These are phyloP conservation scores for Hemerocallis citrina DNA, from an alignment of 106 monocot genomes.

Conservation along the genomic window DNA sequence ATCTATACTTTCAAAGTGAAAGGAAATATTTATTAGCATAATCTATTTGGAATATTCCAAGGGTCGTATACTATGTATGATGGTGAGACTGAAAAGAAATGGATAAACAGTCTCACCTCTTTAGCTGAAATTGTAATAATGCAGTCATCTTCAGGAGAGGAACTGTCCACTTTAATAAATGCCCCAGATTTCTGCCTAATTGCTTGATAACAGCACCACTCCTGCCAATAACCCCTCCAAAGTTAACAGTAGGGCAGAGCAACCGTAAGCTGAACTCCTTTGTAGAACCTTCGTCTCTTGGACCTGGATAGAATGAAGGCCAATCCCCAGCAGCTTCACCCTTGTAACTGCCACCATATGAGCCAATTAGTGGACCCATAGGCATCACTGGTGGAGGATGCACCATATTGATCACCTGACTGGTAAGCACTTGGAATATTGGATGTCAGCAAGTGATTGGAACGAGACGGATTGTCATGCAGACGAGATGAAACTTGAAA, in stretches of 20 bases:
- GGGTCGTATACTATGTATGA: background rate
- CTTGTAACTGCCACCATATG: constrained; percentile 75
- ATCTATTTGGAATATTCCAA: too few relatives aligned
- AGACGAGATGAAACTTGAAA: constrained; percentile 67
- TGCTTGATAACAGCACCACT: constrained; percentile 69
- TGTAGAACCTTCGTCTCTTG: constrained; percentile 64
- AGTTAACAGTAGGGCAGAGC: constrained; percentile 57
- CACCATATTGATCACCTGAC: constrained; percentile 30
- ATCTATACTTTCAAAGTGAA: too few relatives aligned
- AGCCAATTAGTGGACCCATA: constrained; percentile 37
- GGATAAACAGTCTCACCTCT: constrained; percentile 28
- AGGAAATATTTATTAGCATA: too few relatives aligned
- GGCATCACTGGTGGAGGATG: constrained; percentile 41
- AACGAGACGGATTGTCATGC: constrained; percentile 89
- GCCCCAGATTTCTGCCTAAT: constrained; percentile 78
- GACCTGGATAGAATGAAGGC: constrained; percentile 47
- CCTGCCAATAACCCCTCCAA: constrained; percentile 95
- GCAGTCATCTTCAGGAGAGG: constrained; percentile 56
- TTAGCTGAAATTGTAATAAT: constrained; percentile 63
- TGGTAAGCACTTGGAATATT: constrained; percentile 23
- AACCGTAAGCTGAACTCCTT: constrained; percentile 77
- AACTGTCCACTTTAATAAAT: constrained; percentile 61
- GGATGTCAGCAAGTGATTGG: constrained; percentile 63
- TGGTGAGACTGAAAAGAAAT: background rate
- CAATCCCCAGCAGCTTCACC: constrained; percentile 61